Evolutionary conservation across 1,139 yeast species (phyloP), one percentile per base, ranked within the genome.

Genomic region (Protomyces lactucae-debilis): DNA sequence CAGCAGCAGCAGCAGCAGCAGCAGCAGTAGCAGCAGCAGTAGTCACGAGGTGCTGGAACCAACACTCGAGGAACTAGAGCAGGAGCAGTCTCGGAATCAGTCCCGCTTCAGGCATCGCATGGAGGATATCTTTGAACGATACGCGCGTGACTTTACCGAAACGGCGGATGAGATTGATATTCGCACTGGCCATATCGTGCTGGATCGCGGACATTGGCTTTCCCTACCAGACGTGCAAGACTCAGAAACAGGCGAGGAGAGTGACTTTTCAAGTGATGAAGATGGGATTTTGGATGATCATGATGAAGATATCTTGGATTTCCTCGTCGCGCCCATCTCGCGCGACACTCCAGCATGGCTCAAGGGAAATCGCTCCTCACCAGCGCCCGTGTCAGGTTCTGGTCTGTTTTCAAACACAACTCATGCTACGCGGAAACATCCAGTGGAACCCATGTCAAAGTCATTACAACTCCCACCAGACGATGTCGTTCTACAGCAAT

Each of bases 131-230:
- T 66, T 66, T 48, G 52, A n/a, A 14, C 48, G 53, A 37, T 69
- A 69, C 57, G 67, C 70, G 9, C 61, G 61, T 3, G 67, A 67
- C 37, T 32, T 65, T 14, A 36, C 45, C 23, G 54, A 64, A 23
- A 67, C 66, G 32, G 65, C 68, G 6, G 70, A 69, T 43, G 70
- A 68, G 18, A 67, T 69, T 43, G 69, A 69, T 46, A 51, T 69
- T 16, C 32, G 65, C 21, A 68, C 70, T 9, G 70, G 70, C 10
- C 68, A 68, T 45, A 57, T 69, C 1, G 61, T 68, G 21, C 68
- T 68, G 35, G 70, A 69, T 55, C 65, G 67, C 3, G 70, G 70
- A 9, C 70, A 69, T 48, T 54, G 69, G 37, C 36, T 25, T 23
- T 32, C 61, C 10, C 28, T 64, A n/a, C 60, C 60, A 40, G 57